These are phyloP conservation scores for Suillus brevipes DNA, from an alignment of 768 basidiomycete species.

Conservation along the genomic window DNA sequence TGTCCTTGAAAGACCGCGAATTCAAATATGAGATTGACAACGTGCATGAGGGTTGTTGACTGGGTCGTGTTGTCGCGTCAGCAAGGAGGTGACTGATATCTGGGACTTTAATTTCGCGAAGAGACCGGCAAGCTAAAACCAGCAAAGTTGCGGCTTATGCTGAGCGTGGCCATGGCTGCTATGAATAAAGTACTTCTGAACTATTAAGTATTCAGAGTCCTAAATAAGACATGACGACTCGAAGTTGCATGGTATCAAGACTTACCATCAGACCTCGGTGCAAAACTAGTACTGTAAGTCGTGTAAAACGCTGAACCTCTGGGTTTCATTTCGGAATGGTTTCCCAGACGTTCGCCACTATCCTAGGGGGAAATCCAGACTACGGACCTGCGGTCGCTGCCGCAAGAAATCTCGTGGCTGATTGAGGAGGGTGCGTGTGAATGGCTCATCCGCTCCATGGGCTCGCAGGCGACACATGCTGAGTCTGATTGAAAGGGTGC, in stretches of 20 bases:
- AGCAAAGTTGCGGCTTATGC: neutral
- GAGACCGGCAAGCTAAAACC: neutral
- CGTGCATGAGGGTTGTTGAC: neutral
- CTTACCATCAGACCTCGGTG: neutral
- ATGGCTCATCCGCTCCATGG: neutral
- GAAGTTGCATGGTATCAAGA: neutral
- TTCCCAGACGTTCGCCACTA: neutral
- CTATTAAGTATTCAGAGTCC: neutral
- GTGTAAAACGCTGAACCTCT: neutral
- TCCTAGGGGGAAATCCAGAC: neutral
- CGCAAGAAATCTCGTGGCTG: neutral
- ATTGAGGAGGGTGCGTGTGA: neutral
- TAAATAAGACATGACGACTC: neutral
- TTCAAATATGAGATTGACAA: neutral
- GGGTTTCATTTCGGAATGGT: neutral
- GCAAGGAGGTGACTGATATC: neutral
- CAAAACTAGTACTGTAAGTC: neutral
- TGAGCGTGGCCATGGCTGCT: neutral
- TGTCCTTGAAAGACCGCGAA: neutral
- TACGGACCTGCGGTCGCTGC: neutral
- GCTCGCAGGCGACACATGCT: neutral
- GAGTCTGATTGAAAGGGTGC: neutral
- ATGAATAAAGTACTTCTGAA: neutral
- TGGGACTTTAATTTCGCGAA: neutral
- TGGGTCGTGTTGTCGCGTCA: neutral